Percentiles rank a stretch among this genome's conserved stretches.
phyloP scores from a whole-genome alignment of 257 asterid species.

The Solanum habrochaites region DNA sequence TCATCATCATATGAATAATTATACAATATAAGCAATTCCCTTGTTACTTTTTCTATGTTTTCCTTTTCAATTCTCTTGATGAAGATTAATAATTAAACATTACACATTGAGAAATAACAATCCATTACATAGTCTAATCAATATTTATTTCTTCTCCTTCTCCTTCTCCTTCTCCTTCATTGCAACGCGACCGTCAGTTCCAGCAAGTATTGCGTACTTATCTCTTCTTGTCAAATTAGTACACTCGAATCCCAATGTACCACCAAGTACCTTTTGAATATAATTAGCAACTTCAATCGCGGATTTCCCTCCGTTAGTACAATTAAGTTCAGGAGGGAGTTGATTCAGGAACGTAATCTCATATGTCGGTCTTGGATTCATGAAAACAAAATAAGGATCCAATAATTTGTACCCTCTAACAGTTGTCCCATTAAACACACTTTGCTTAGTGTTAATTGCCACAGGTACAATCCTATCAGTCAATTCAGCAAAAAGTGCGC shows the following conservation, averaged over 20 bases:
- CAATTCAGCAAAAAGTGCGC: conserved; percentile 82
- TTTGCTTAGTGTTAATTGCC: conserved; percentile 55
- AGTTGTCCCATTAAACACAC: conserved; percentile 74
- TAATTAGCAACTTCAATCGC: conserved; percentile 78
- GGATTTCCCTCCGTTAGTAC: conserved; percentile 63
- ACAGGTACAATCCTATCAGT: conserved; percentile 89
- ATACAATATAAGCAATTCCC: not conserved
- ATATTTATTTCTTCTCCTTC: not conserved
- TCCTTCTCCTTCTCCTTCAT: not conserved
- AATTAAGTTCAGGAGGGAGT: conserved; percentile 48
- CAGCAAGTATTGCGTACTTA: conserved; percentile 75
- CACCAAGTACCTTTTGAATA: conserved; percentile 63
- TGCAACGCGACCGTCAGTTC: conserved; percentile 57
- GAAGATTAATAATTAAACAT: not conserved
- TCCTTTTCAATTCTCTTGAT: not conserved
- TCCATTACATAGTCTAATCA: not conserved
- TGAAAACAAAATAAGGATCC: conserved; percentile 81
- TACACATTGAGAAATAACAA: not conserved
- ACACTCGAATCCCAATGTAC: conserved; percentile 80
- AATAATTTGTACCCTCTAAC: conserved; percentile 52
- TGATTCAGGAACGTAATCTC: conserved; percentile 69
- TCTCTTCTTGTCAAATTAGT: conserved; percentile 76
- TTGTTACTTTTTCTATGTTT: not conserved
- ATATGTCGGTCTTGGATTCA: conserved; percentile 82
- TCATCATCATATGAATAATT: not conserved